Conservation (phyloP, 164 flowering plant species). For the Berberis thunbergii region DNA sequence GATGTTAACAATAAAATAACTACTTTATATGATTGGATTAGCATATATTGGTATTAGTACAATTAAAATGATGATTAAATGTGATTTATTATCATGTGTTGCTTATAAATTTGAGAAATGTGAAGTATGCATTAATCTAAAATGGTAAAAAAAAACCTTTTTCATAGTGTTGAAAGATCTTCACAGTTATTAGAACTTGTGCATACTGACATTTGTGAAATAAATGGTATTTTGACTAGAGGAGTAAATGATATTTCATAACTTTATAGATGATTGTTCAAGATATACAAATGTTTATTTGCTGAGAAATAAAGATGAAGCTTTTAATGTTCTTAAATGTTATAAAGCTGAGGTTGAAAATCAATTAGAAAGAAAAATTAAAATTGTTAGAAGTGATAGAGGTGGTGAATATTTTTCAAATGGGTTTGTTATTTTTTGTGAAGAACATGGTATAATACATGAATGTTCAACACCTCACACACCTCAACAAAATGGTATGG, state of each 20-base stretch:
- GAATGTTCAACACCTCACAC: neutral
- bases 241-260: constrained; percentile 1
- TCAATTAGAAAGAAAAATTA: constrained; percentile 7
- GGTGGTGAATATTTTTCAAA: constrained; percentile 13
- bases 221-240: neutral
- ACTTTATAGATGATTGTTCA: neutral
- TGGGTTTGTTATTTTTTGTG: neutral
- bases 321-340: neutral
- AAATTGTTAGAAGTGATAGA: constrained; percentile 5
- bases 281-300: too few species aligned
- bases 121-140: constrained; percentile 6
- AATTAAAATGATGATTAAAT: neutral
- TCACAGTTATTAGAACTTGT: constrained; percentile 5
- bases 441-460: neutral
- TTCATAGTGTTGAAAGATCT: neutral
- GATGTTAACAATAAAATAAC: neutral
- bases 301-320: too few species aligned
- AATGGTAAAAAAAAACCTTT: constrained; percentile 1
- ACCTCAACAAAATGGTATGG: constrained; percentile 9
- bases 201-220: constrained; percentile 9
- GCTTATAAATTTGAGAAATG: neutral
- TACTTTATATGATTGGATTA: constrained; percentile 8
- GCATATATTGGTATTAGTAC: constrained; percentile 2
- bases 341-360: constrained; percentile 8
- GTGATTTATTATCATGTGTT: neutral